A percentile compares a stretch with the other conserved stretches of the same genome.
These are phyloP conservation scores for Coemansia sp. DNA, from an alignment of 192 early-diverging fungal genomes.

Conservation along the genomic window DNA sequence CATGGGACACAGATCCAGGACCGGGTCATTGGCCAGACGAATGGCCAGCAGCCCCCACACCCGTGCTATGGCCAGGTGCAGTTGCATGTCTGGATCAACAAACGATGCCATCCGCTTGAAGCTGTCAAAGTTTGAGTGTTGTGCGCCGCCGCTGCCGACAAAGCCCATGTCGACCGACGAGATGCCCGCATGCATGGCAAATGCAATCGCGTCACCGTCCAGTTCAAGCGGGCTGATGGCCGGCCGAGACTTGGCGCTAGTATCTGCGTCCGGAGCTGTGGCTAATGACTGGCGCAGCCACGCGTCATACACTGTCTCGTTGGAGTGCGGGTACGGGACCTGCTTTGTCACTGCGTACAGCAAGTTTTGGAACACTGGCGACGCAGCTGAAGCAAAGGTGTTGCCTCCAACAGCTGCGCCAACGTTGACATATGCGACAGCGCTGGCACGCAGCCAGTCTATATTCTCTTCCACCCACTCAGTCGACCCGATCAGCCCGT, in stretches of 20 bases:
- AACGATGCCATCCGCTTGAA: constrained; percentile 61
- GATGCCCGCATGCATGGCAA: constrained; percentile 65
- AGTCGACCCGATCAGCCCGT: constrained; percentile 63
- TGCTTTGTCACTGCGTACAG: constrained; percentile 53
- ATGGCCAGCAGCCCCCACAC: constrained; percentile 56
- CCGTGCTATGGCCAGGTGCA: constrained; percentile 55
- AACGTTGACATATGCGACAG: constrained; percentile 61
- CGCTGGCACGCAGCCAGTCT: constrained; percentile 54
- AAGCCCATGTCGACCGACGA: constrained; percentile 60
- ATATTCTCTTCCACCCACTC: constrained; percentile 66
- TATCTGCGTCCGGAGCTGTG: background rate
- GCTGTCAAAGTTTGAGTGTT: constrained; percentile 70
- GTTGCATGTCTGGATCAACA: constrained; percentile 58
- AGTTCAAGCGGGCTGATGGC: constrained; percentile 41
- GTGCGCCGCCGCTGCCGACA: constrained; percentile 54
- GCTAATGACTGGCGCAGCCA: constrained; percentile 42
- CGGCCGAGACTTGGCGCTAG: constrained; percentile 11
- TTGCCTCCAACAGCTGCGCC: constrained; percentile 57
- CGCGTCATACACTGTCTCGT: constrained; percentile 53
- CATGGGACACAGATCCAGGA: constrained; percentile 45
- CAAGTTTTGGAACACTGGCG: constrained; percentile 52
- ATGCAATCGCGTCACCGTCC: constrained; percentile 61
- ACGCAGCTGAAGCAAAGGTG: constrained; percentile 50
- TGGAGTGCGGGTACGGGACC: constrained; percentile 50
- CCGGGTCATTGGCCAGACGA: constrained; percentile 49